These are phyloP conservation scores for Dipteronia dyeriana DNA, from an alignment of 345 rosid species.

Conservation along the genomic window DNA sequence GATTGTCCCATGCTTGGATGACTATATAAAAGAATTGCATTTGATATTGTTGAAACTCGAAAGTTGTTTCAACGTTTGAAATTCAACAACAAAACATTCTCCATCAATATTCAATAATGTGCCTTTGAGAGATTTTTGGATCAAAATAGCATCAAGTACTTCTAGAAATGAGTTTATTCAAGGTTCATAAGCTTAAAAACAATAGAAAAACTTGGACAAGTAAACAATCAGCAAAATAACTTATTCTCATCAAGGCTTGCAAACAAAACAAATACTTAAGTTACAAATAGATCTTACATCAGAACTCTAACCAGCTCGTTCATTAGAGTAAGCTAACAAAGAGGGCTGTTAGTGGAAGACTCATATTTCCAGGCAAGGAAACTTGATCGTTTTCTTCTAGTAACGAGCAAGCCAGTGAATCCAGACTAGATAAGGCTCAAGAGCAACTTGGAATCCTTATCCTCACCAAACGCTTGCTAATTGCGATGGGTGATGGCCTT, in stretches of 20 bases:
- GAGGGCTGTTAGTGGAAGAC: conserved; percentile 48
- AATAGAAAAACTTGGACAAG: too few species aligned
- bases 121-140: too few species aligned
- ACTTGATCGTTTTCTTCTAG: too few species aligned
- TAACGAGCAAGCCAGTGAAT: conserved; percentile 70
- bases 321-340: background rate
- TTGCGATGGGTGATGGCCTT: conserved; percentile 71
- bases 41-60: too few species aligned
- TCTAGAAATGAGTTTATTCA: too few species aligned
- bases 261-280: background rate
- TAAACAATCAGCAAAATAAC: background rate
- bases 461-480: conserved; percentile 68
- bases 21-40: too few species aligned
- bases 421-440: conserved; percentile 64
- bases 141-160: too few species aligned
- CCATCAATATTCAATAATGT: too few species aligned
- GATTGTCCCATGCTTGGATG: too few species aligned
- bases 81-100: too few species aligned
- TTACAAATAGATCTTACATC: background rate
- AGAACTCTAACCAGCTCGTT: background rate
- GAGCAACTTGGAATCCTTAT: conserved; percentile 70
- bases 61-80: too few species aligned
- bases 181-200: too few species aligned
- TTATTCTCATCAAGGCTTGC: background rate
- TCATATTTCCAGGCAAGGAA: conserved; percentile 65